These are phyloP conservation scores for Astrephomene gubernaculifera DNA, from an alignment of 139 green algal genomes.

Conservation along the genomic window DNA sequence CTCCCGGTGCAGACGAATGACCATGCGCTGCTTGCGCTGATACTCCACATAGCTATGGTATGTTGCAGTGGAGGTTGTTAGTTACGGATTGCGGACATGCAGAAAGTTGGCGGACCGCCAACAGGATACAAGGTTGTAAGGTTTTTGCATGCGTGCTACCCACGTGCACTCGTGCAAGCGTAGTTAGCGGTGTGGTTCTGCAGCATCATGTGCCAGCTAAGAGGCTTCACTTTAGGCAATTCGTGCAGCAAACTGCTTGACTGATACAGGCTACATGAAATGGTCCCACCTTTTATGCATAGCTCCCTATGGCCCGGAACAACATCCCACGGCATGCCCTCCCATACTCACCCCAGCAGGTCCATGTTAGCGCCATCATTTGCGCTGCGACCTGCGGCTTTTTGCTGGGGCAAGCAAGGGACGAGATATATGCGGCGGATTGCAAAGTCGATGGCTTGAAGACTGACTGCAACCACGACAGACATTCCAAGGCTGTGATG, in stretches of 20 bases:
- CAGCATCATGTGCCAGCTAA: background rate
- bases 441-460: background rate
- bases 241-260: background rate
- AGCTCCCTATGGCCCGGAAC: background rate
- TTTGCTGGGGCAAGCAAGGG: too few species aligned
- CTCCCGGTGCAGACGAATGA: constrained; percentile 25
- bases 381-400: background rate
- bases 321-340: background rate
- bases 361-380: constrained; percentile 19
- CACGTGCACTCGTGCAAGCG: background rate
- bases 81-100: background rate
- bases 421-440: too few species aligned
- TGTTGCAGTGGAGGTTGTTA: background rate
- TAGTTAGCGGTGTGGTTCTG: background rate
- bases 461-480: background rate
- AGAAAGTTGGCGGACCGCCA: background rate
- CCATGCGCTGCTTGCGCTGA: constrained; percentile 43
- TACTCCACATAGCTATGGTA: constrained; percentile 36
- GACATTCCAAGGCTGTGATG: too few species aligned
- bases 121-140: background rate
- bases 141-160: background rate
- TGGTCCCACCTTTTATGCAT: background rate
- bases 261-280: background rate
- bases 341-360: constrained; percentile 4
- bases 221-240: background rate